Evolutionary conservation across 139 green algal species (phyloP).

Genomic region (Pseudopediastrum boryanum): DNA sequence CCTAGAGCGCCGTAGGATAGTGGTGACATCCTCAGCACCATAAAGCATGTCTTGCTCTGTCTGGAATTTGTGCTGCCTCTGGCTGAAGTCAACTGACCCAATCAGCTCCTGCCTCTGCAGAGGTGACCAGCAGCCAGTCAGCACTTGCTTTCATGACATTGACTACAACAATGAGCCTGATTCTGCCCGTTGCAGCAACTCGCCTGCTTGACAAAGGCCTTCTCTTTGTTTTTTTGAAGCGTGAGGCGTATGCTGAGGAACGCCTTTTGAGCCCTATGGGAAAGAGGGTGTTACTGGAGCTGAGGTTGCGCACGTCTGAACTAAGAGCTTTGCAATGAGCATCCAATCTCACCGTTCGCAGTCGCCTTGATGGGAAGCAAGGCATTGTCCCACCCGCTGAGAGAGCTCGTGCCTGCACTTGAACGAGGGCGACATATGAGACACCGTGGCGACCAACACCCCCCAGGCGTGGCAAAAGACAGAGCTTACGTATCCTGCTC

Average conservation of each 20-base stretch:
- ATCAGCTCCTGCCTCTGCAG: constrained; percentile 64
- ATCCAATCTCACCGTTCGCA: constrained; percentile 54
- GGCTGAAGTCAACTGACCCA: constrained; percentile 35
- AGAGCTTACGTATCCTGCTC: constrained; percentile 80
- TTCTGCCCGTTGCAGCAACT: not conserved
- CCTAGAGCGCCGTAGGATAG: constrained; percentile 67
- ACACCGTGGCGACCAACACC: not conserved
- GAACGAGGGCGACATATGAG: not conserved
- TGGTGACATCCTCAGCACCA: constrained; percentile 63
- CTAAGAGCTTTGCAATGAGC: not conserved
- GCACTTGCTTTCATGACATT: not conserved
- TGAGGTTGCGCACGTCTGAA: not conserved
- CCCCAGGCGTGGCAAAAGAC: not conserved
- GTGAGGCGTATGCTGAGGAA: constrained; percentile 19
- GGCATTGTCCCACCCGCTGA: constrained; percentile 39
- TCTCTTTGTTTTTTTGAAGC: constrained; percentile 32
- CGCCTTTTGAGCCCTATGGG: constrained; percentile 7
- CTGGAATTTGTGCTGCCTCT: constrained; percentile 49
- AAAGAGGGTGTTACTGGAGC: not conserved
- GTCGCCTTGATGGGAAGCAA: constrained; percentile 58
- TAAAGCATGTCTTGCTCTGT: constrained; percentile 53
- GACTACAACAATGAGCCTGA: not conserved
- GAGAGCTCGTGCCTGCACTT: constrained; percentile 63
- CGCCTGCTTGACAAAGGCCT: constrained; percentile 48
- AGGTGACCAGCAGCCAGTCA: not conserved